A percentile compares a stretch with the other conserved stretches of the same genome.
phyloP scores from a whole-genome alignment of 169 alveolate species.

The Amoebophrya sp. region DNA sequence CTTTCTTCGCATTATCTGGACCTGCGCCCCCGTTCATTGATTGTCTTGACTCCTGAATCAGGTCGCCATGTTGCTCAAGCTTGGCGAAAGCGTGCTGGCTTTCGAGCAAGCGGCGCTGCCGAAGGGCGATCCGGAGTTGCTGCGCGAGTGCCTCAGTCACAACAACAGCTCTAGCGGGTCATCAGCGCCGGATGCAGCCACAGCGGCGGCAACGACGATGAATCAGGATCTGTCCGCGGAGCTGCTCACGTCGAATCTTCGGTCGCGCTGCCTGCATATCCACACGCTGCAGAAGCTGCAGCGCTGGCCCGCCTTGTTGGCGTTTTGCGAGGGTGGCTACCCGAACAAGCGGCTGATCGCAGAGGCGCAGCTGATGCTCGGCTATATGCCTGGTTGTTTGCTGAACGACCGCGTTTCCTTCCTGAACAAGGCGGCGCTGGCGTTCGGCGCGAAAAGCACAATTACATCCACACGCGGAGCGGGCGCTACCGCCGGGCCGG shows the following conservation, averaged over 20 bases:
- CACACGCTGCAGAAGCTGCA: not conserved
- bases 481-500: too few species aligned
- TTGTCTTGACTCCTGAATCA: too few species aligned
- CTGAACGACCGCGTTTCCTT: not conserved
- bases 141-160: not conserved
- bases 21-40: too few species aligned
- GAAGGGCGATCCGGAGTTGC: not conserved
- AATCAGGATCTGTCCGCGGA: not conserved
- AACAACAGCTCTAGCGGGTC: too few species aligned
- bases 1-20: too few species aligned
- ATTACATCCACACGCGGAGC: too few species aligned
- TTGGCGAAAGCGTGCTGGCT: not conserved
- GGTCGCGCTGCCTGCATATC: not conserved
- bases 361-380: not conserved
- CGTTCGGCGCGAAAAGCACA: not conserved
- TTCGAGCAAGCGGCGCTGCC: not conserved
- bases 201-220: too few species aligned
- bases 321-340: not conserved
- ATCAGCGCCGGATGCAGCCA: too few species aligned
- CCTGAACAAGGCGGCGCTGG: not conserved
- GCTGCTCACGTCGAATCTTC: not conserved
- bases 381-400: not conserved
- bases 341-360: not conserved
- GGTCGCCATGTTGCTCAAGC: not conserved
- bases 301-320: not conserved